These are phyloP conservation scores for Hypoxylon sp. DNA, from an alignment of 2,329 filamentous ascomycete species.

Conservation along the genomic window DNA sequence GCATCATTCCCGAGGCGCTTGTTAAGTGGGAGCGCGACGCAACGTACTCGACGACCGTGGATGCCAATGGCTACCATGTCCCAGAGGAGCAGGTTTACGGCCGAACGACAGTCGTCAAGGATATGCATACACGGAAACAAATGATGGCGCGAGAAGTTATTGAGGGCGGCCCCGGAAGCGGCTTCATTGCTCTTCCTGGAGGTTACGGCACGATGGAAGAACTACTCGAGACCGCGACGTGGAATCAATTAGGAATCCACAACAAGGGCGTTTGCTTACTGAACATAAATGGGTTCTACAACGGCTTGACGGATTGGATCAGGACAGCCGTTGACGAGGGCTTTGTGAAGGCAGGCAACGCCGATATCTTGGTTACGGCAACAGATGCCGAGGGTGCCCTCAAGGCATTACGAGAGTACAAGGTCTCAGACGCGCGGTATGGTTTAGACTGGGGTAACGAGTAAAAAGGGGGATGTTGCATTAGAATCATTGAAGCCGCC, in stretches of 20 bases:
- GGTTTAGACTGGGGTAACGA: constrained; percentile 80
- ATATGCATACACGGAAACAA: constrained; percentile 97
- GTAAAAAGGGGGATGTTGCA: constrained; percentile 37
- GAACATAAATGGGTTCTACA: constrained; percentile 93
- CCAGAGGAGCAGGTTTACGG: constrained; percentile 80
- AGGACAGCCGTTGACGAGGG: constrained; percentile 79
- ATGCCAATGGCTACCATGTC: constrained; percentile 67
- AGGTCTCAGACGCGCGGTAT: constrained; percentile 80
- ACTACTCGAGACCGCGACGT: constrained; percentile 90
- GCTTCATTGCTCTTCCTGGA: constrained; percentile 87
- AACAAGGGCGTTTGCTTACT: constrained; percentile 81
- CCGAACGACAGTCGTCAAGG: constrained; percentile 86
- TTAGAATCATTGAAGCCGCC: constrained; percentile 14
- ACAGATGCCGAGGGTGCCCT: constrained; percentile 80
- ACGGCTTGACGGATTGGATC: constrained; percentile 88
- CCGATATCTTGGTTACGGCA: constrained; percentile 83
- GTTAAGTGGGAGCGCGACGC: constrained; percentile 82
- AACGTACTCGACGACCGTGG: constrained; percentile 63
- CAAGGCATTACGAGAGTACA: constrained; percentile 78
- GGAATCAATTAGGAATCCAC: constrained; percentile 98
- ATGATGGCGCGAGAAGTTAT: constrained; percentile 93
- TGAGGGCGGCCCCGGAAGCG: constrained; percentile 82
- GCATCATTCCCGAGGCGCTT: constrained; percentile 91
- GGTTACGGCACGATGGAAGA: constrained; percentile 98
- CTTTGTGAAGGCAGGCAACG: constrained; percentile 81